Evolutionary conservation across 345 rosid genomes (phyloP).

Genomic region (Corchorus capsularis): DNA sequence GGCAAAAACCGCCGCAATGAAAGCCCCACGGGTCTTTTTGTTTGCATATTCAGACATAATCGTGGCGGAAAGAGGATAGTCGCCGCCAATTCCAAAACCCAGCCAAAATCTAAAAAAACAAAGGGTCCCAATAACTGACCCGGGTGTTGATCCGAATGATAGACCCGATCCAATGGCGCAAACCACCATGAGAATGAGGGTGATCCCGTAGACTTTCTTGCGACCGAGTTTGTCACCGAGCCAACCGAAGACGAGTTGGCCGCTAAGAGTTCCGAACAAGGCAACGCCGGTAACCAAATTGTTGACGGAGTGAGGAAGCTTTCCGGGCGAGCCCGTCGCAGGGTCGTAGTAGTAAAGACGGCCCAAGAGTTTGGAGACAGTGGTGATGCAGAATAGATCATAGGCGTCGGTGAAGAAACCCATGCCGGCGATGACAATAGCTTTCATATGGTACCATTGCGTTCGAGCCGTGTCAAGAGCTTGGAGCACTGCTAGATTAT

Average conservation of each 20-base stretch:
- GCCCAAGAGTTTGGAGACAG: slow-evolving; percentile 63
- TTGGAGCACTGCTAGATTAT: slow-evolving; percentile 42
- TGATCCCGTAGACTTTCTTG: slow-evolving; percentile 58
- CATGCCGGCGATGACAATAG: slow-evolving; percentile 75
- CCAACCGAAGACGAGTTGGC: slow-evolving; percentile 68
- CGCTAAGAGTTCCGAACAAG: slow-evolving; percentile 53
- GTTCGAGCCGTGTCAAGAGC: slow-evolving; percentile 68
- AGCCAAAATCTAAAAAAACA: slow-evolving; percentile 79
- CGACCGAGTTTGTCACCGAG: slow-evolving; percentile 72
- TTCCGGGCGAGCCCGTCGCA: slow-evolving; percentile 20
- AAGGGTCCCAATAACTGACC: slow-evolving; percentile 51
- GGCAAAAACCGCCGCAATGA: slow-evolving; percentile 64
- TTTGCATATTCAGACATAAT: slow-evolving; percentile 75
- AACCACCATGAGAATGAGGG: slow-evolving; percentile 53
- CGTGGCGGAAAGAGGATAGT: slow-evolving; percentile 78
- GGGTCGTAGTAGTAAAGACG: slow-evolving; percentile 72
- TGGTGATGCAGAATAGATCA: slow-evolving; percentile 70
- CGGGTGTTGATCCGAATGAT: slow-evolving; percentile 47
- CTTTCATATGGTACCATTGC: slow-evolving; percentile 63
- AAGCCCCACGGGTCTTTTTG: slow-evolving; percentile 55
- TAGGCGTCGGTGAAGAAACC: slow-evolving; percentile 84
- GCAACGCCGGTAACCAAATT: slow-evolving; percentile 58
- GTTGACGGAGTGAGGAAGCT: slow-evolving; percentile 42
- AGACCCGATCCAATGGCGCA: slow-evolving; percentile 66
- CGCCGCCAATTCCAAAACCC: slow-evolving; percentile 83